phyloP scores from a whole-genome alignment of 2,329 filamentous ascomycete species.

The Cercospora sp. region DNA sequence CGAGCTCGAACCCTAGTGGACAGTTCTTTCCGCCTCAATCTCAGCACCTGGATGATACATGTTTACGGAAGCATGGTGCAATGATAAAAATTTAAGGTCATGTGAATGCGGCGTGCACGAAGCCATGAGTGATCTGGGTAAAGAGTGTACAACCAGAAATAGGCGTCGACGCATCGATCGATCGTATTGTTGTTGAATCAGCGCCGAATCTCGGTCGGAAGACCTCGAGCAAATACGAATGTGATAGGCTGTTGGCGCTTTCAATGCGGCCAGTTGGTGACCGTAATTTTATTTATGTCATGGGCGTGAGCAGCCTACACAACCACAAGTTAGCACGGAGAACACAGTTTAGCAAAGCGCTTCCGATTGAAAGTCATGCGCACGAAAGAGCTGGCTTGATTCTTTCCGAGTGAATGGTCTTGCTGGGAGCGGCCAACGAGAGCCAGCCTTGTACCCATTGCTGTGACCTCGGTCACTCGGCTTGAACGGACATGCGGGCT shows the following conservation, averaged over 20 bases:
- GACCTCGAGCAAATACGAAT: background rate
- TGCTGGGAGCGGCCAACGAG: background rate
- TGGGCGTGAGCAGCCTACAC: background rate
- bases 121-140: background rate
- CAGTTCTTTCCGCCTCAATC: background rate
- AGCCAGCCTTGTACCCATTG: background rate
- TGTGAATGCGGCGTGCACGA: background rate
- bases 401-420: background rate
- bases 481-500: background rate
- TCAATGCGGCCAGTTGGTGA: background rate
- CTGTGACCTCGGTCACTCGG: background rate
- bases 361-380: background rate
- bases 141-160: background rate
- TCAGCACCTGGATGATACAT: background rate
- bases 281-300: background rate
- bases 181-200: background rate
- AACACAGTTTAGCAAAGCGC: background rate
- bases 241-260: background rate
- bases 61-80: background rate
- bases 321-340: background rate
- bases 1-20: background rate
- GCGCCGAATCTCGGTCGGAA: background rate
- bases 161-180: background rate
- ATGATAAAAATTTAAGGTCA: background rate
- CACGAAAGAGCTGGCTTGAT: background rate